Evolutionary conservation across 2,329 filamentous ascomycete genomes (phyloP), one percentile per base, ranked within the genome.

Genomic region (Tetracladium maxilliforme): DNA sequence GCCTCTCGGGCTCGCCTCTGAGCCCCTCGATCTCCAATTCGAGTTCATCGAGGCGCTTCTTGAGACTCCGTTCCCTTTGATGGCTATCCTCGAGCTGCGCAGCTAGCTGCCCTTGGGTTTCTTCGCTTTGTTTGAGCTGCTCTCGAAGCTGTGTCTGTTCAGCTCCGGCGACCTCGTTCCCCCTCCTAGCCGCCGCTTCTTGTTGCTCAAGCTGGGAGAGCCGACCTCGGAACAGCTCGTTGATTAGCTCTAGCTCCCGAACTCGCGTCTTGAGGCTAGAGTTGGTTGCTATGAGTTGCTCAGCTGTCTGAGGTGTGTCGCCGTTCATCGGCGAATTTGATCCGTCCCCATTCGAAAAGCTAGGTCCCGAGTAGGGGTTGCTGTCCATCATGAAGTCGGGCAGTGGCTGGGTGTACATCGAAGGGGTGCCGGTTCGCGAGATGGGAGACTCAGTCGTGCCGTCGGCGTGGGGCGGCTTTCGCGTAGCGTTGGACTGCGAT

Each of bases 201-300:
- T 77, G 77, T 37, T 74, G 69, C 45, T 92, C 82, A 9, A 90
- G 61, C 44, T 90, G 64, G 45, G 72, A 50, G 20, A 94, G 71
- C 8, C 77, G 69, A 19, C 75, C 75, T 25, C 75, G 64, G 48
- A 83, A 84, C 22, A 86, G 59, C 43, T 80, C 78, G 41, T 86
- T 94, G 58, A 98, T 94, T 26, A 98, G 69, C 47, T 98, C 90
- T 14, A 98, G 65, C 49, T 98, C 90, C 39, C 77, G 90, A 17
- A 98, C 87, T 21, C 90, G 75, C 1, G 90, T 98, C 55, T 92
- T 92, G n/a, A 95, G 62, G 25, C 74, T 77, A 5, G 80, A 80
- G 48, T 92, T 93, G 33, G 76, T 70, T 3, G 77, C 75, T 26
- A 83, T 59, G 14, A 92, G 65, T 32, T 80, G 74, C 43, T 93